These are phyloP conservation scores for Elsinoe batatas DNA, from an alignment of 2,329 filamentous ascomycete species.

Conservation along the genomic window DNA sequence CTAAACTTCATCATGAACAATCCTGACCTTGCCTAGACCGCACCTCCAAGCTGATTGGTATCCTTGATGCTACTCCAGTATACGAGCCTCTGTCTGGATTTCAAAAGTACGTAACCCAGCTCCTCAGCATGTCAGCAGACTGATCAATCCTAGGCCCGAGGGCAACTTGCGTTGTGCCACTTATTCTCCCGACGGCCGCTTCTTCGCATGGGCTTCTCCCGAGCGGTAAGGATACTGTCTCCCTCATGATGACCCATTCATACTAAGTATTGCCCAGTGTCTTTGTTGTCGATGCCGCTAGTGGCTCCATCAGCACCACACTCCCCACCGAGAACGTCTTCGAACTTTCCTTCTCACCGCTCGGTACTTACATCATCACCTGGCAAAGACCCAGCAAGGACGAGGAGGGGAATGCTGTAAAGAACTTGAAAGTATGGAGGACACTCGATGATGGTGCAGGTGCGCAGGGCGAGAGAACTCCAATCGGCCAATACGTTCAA, in stretches of 20 bases:
- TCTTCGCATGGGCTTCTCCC: constrained; percentile 87
- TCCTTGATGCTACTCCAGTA: constrained; percentile 81
- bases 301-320: constrained; percentile 62
- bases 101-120: constrained; percentile 35
- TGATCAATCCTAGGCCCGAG: constrained; percentile 52
- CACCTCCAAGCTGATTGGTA: constrained; percentile 90
- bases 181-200: constrained; percentile 92
- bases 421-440: constrained; percentile 96
- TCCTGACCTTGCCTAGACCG: constrained; percentile 47
- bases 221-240: constrained; percentile 46
- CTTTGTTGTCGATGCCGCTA: constrained; percentile 70
- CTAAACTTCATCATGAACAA: background rate
- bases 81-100: constrained; percentile 83
- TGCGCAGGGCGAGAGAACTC: constrained; percentile 53
- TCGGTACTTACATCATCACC: constrained; percentile 86
- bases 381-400: constrained; percentile 94
- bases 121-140: background rate
- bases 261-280: constrained; percentile 45
- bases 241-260: background rate
- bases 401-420: constrained; percentile 81
- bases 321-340: constrained; percentile 77
- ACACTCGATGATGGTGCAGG: constrained; percentile 60
- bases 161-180: constrained; percentile 89
- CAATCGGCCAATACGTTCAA: constrained; percentile 85
- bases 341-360: constrained; percentile 88